Evolutionary conservation across 2,329 filamentous ascomycete species (phyloP), one percentile per base, ranked within the genome.

Genomic region (Sclerotinia borealis): DNA sequence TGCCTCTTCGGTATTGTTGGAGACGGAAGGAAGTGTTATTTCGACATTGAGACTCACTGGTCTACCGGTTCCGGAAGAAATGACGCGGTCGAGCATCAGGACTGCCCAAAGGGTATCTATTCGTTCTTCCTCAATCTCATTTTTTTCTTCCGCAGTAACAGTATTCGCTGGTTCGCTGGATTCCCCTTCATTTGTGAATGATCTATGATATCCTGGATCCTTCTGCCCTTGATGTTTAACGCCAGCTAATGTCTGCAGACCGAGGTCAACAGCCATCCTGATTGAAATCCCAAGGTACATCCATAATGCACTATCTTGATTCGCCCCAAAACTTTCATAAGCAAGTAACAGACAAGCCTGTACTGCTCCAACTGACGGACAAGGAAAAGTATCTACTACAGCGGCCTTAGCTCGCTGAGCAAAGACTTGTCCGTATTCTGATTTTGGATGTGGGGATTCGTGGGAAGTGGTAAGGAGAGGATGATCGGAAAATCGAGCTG

Each of bases 231-330:
- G 83, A 65, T 60, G 58, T 60, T 80, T 81, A 54, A 96, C 81
- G 0, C 91, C 92, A 67, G 93, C 88, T 19, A 90, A 81, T 67
- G 92, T 96, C 69, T 93, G 90, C 67, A 96, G 80, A 0, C 92
- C 92, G 11, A 96, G 76, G 71, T 92, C 89, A 65, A 91, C 84
- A 0, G 88, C 88, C 85, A 92, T 90, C 5, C 92, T 87, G 65
- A 96, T 96, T 0, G 92, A 88, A 59, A 93, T 87, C 0, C 92
- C 92, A 1, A 96, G 80, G 72, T 96, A 96, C 91, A 96, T 96
- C 92, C 92, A 96, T 8, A 96, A 76, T 0, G 91, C 91, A 73
- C 91, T 96, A 72, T 96, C 92, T 70, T 93, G 90, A 68, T 91
- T 91, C 13, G 90, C 90, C 1, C 92, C 92, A 69, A 96, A 96